These are phyloP conservation scores for Bryoerythrophyllum caledonicum DNA, from an alignment of 225 moss, liverwort and hornwort species.

Conservation along the genomic window DNA sequence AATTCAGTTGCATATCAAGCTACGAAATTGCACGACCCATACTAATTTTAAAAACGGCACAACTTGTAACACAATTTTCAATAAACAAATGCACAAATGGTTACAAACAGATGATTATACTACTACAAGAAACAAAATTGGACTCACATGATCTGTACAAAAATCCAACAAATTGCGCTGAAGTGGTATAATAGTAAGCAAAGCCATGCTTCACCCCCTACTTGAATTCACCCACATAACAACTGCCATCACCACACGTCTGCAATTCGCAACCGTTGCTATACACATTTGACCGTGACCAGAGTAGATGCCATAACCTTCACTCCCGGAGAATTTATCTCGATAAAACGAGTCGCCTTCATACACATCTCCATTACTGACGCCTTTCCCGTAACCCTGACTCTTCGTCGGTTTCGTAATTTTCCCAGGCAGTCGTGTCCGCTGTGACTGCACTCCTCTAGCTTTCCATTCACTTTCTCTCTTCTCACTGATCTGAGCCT, in stretches of 20 bases:
- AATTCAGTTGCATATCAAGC: no score
- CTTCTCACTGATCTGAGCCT: no score
- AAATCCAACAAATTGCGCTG: conserved; percentile 20
- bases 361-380: conserved; percentile 92
- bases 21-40: no score
- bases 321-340: conserved; percentile 87
- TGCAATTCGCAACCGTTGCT: conserved; percentile 88
- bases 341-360: conserved; percentile 81
- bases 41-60: no score
- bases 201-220: conserved; percentile 95
- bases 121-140: no score
- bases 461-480: no score
- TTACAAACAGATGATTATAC: background rate
- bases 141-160: conserved; percentile 20
- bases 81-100: no score
- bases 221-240: conserved; percentile 90
- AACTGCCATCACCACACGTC: conserved; percentile 90
- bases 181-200: conserved; percentile 71
- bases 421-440: no score
- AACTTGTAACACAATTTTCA: background rate
- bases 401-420: conserved; percentile 50
- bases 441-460: no score
- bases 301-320: conserved; percentile 88
- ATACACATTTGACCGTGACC: conserved; percentile 92
- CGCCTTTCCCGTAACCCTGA: conserved; percentile 68